These are phyloP conservation scores for Ciborinia camelliae DNA, from an alignment of 2,329 filamentous ascomycete genomes.

Conservation along the genomic window DNA sequence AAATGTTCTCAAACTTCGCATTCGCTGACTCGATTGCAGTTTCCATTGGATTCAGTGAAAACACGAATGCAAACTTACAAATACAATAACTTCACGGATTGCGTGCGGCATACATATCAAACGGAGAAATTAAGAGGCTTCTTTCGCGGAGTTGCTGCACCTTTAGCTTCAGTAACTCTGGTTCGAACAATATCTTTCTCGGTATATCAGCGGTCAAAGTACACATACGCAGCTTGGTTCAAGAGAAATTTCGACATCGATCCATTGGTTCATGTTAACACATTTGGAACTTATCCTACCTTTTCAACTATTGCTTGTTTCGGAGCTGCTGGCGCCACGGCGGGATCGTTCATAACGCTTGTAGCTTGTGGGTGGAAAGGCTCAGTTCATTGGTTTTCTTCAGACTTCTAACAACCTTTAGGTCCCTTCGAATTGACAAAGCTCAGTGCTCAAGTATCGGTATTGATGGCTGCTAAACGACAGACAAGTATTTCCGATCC, in stretches of 20 bases:
- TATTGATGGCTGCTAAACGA: constrained; percentile 63
- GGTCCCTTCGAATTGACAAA: constrained; percentile 88
- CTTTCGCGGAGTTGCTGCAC: constrained; percentile 77
- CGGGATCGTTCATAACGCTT: constrained; percentile 74
- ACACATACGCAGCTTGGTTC: constrained; percentile 68
- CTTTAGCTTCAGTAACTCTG: constrained; percentile 74
- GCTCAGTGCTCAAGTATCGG: constrained; percentile 79
- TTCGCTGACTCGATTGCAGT: constrained; percentile 40
- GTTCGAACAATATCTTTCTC: constrained; percentile 77
- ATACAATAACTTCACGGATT: constrained; percentile 70
- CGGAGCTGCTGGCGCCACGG: constrained; percentile 72
- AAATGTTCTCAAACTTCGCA: background rate
- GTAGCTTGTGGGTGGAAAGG: constrained; percentile 63
- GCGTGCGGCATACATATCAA: constrained; percentile 70
- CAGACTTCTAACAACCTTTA: constrained; percentile 36
- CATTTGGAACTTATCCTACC: constrained; percentile 66
- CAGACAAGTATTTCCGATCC: constrained; percentile 40
- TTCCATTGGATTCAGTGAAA: constrained; percentile 85
- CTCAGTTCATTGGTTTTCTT: background rate
- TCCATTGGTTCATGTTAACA: constrained; percentile 70
- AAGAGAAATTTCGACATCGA: constrained; percentile 64
- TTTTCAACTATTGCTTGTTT: constrained; percentile 73
- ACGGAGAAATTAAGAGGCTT: constrained; percentile 72
- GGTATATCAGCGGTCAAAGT: constrained; percentile 75
- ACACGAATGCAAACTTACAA: constrained; percentile 86